Evolutionary conservation across 768 basidiomycete genomes (phyloP).

Genomic region (Termitomyces sp.): DNA sequence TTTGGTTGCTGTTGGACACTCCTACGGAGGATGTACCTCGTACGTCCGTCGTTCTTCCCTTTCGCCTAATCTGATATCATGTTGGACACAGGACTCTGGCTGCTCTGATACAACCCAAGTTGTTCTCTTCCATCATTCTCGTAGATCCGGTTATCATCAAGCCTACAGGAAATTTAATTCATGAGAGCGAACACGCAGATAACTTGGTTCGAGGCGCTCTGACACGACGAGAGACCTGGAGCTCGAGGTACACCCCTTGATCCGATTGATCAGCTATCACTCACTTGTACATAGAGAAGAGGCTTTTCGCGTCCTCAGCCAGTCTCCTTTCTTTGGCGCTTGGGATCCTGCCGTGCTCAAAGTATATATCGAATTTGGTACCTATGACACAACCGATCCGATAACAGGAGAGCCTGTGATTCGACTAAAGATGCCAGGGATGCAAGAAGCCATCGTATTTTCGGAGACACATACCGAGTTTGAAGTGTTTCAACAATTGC

Average conservation of each 20-base stretch:
- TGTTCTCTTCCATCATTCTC: slow-evolving; percentile 70
- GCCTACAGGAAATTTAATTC: slow-evolving; percentile 10
- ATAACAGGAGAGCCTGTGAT: slow-evolving; percentile 29
- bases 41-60: slow-evolving; percentile 30
- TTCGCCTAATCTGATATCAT: background rate
- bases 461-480: slow-evolving; percentile 37
- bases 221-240: slow-evolving; percentile 57
- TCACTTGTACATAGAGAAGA: slow-evolving; percentile 41
- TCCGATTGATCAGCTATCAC: background rate
- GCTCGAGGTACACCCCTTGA: slow-evolving; percentile 37
- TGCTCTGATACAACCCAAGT: slow-evolving; percentile 52
- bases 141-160: slow-evolving; percentile 71
- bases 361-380: slow-evolving; percentile 55
- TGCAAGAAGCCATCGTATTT: slow-evolving; percentile 64
- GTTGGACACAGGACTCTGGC: slow-evolving; percentile 37
- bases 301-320: slow-evolving; percentile 42
- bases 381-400: slow-evolving; percentile 30
- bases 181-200: slow-evolving; percentile 10
- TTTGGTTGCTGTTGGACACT: slow-evolving; percentile 77
- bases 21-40: slow-evolving; percentile 77
- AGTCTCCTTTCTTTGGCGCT: slow-evolving; percentile 58
- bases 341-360: slow-evolving; percentile 66
- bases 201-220: slow-evolving; percentile 42
- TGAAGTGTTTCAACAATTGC: slow-evolving; percentile 37
- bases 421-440: slow-evolving; percentile 57